Evolutionary conservation across 2,329 filamentous ascomycete species (phyloP), one percentile per base, ranked within the genome.

Genomic region (Trichoderma sp.): DNA sequence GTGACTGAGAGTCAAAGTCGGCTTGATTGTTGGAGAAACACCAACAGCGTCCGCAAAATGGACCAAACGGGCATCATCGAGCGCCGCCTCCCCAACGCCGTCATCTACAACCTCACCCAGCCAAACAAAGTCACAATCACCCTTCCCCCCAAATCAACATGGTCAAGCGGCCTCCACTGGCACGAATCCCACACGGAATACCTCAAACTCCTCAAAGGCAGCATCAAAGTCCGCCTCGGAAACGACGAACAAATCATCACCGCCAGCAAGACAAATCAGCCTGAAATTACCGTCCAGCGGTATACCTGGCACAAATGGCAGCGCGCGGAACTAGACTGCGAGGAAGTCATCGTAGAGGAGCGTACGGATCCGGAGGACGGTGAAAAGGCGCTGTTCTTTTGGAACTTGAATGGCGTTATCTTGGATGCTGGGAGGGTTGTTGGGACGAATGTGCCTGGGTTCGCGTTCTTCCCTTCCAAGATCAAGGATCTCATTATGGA

Each of bases 81-180:
- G 4, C 68, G 70, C 17, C 65, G 64, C 0, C 65, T 70, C 0
- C 71, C 69, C 5, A 68, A 71, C 3, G 69, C 66, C 0, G 70
- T 73, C 4, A 68, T 26, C 3, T 73, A 74, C 28, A 65, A 82
- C 68, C 76, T 83, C 21, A 77, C 79, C 0, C 63, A 66, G 5
- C 68, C 70, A 1, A 72, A 72, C 43, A 72, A 76, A 39, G 78
- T 80, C 12, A 79, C 75, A 6, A 81, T 83, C 59, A 77, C 76
- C 1, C 74, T 83, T 0, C 81, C 81, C 0, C 60, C 67, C 0
- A 67, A 71, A 9, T 83, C 81, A 1, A 73, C 72, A 3, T 84
- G 82, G 82, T 78, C 79, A 9, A 81, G 79, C 47, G 80, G 79
- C 1, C 73, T 81, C 10, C 82, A 84, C 69, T 84, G 80, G 78